A percentile compares a stretch with the other conserved stretches of the same genome.
phyloP scores from a whole-genome alignment of 805 yeast genomes.

The Saccharomycopsis sp. region DNA sequence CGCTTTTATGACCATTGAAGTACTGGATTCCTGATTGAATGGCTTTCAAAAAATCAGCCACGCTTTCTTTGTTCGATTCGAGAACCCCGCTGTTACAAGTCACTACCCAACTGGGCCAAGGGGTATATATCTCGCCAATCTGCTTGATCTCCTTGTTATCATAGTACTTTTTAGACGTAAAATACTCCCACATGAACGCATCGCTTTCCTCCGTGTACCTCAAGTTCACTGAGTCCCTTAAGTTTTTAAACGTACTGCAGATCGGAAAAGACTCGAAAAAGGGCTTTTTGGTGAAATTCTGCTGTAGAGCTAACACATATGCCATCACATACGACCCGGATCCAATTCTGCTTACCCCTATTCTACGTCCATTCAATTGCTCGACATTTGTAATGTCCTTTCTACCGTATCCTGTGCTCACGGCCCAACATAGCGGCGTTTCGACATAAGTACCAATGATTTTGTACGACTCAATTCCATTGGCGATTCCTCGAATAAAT shows the following conservation, averaged over 20 bases:
- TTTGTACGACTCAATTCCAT: conserved; percentile 56
- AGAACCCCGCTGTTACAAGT: conserved; percentile 42
- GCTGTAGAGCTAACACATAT: conserved; percentile 65
- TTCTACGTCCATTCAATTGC: conserved; percentile 52
- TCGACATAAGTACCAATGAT: conserved; percentile 78
- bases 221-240: conserved; percentile 73
- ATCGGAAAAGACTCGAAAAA: conserved; percentile 49
- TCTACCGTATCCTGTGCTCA: conserved; percentile 67
- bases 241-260: conserved; percentile 61
- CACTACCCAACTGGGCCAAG: conserved; percentile 95
- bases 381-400: conserved; percentile 43
- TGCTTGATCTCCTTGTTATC: conserved; percentile 72
- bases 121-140: conserved; percentile 86
- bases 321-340: conserved; percentile 92
- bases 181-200: conserved; percentile 95
- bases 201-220: conserved; percentile 41
- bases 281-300: conserved; percentile 42
- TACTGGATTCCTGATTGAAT: conserved; percentile 63
- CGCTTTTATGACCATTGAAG: conserved; percentile 54
- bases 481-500: conserved; percentile 74
- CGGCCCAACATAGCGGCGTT: conserved; percentile 87
- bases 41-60: conserved; percentile 41
- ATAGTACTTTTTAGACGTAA: conserved; percentile 81
- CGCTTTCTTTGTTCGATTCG: conserved; percentile 26
- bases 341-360: conserved; percentile 84